Evolutionary conservation across 2,329 filamentous ascomycete species (phyloP).

Genomic region (Colletotrichum sp.): DNA sequence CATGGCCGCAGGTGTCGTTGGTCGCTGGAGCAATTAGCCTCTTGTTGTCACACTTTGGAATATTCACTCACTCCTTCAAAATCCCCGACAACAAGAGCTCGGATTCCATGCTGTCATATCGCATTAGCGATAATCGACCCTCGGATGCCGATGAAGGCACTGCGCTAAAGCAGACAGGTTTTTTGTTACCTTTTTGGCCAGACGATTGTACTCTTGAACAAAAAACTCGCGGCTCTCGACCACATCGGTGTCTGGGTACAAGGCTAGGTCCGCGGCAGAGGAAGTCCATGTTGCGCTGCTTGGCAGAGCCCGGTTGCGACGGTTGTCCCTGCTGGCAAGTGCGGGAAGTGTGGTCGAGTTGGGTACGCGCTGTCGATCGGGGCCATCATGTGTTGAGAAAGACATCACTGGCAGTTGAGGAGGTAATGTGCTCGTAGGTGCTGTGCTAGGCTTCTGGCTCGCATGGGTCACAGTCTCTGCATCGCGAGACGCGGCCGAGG

Average conservation of each 20-base stretch:
- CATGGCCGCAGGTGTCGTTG: background rate
- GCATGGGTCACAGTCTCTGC: constrained; percentile 6
- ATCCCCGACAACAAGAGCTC: constrained; percentile 40
- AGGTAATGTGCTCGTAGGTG: constrained; percentile 13
- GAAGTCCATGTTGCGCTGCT: constrained; percentile 65
- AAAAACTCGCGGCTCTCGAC: constrained; percentile 53
- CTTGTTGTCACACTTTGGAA: background rate
- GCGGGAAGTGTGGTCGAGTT: constrained; percentile 23
- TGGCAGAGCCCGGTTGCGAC: constrained; percentile 28
- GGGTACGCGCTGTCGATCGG: background rate
- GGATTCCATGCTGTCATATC: constrained; percentile 56
- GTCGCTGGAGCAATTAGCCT: background rate
- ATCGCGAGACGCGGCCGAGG: constrained; percentile 28
- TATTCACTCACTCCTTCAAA: constrained; percentile 26
- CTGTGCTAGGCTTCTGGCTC: constrained; percentile 12
- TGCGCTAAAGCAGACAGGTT: background rate
- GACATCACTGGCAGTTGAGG: background rate
- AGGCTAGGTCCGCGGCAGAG: constrained; percentile 54
- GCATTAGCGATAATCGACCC: background rate
- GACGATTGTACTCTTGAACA: constrained; percentile 63
- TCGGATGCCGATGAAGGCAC: background rate
- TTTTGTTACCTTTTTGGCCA: constrained; percentile 59
- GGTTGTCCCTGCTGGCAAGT: constrained; percentile 15
- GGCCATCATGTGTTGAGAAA: background rate
- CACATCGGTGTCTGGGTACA: constrained; percentile 54